Percentiles rank a stretch among this genome's conserved stretches.
phyloP scores from a whole-genome alignment of 2,329 filamentous ascomycete genomes.

The Emergomyces pasteurianus region DNA sequence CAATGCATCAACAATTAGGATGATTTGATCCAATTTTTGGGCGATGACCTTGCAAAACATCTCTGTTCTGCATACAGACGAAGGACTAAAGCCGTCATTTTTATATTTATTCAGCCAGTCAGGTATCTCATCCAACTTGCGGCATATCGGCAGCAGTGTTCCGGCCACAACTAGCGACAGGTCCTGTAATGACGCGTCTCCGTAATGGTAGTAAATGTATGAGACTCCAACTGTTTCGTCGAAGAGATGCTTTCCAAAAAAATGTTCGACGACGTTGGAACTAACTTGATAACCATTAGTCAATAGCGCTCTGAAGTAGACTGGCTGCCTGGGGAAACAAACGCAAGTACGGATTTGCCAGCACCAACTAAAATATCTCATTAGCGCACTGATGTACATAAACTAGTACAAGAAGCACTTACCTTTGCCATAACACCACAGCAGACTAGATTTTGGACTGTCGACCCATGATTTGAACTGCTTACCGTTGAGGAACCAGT shows the following conservation, averaged over 20 bases:
- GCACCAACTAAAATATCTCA: not conserved
- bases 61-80: not conserved
- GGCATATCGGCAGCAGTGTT: not conserved
- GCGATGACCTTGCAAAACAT: not conserved
- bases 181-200: not conserved
- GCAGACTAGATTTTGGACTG: not conserved
- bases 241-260: not conserved
- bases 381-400: not conserved
- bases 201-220: slow-evolving; percentile 1
- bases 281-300: not conserved
- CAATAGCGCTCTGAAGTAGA: not conserved
- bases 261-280: slow-evolving; percentile 1
- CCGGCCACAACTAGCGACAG: not conserved
- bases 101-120: not conserved
- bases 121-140: not conserved
- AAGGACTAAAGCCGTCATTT: not conserved
- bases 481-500: not conserved
- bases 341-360: slow-evolving; percentile 2
- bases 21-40: not conserved
- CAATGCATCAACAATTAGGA: slow-evolving; percentile 1
- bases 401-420: not conserved
- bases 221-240: not conserved
- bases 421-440: slow-evolving; percentile 1
- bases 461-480: slow-evolving; percentile 1
- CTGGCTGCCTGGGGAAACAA: not conserved